These are phyloP conservation scores for Sequoiadendron giganteum DNA, from an alignment of 75 land plant genomes.

Conservation along the genomic window DNA sequence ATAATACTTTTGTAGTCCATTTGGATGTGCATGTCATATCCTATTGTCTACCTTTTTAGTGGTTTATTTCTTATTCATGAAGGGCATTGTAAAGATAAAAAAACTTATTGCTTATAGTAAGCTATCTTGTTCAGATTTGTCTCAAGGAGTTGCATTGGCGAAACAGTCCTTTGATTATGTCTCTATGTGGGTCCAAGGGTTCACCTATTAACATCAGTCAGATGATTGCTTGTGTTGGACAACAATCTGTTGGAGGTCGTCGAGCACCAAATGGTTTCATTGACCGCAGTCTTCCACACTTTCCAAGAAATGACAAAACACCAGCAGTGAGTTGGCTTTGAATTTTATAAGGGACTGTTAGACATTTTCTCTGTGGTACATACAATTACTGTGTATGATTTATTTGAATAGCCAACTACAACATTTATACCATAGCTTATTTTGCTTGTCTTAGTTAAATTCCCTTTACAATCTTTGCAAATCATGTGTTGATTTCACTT, in stretches of 20 bases:
- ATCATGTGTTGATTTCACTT: constrained; percentile 5
- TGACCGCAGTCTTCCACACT: constrained; percentile 91
- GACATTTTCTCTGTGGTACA: not conserved
- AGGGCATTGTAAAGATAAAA: not conserved
- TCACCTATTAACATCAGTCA: constrained; percentile 92
- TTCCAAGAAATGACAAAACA: constrained; percentile 63
- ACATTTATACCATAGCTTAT: constrained; percentile 3
- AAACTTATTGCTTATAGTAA: not conserved
- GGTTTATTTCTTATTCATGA: not conserved
- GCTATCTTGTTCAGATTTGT: constrained; percentile 54
- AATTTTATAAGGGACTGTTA: not conserved
- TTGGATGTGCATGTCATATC: not conserved
- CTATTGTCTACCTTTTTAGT: not conserved
- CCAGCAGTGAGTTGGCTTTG: constrained; percentile 49
- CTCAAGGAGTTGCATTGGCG: constrained; percentile 79
- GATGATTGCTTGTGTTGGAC: constrained; percentile 98
- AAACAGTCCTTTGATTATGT: constrained; percentile 97
- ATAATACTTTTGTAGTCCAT: not conserved
- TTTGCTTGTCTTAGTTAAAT: not conserved
- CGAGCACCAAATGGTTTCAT: constrained; percentile 97
- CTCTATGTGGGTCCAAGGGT: constrained; percentile 96
- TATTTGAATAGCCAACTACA: not conserved
- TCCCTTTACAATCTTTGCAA: not conserved
- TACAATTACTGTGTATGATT: not conserved
- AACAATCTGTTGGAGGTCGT: constrained; percentile 89